Conservation (phyloP, 2,329 filamentous ascomycete species). For the Pseudogymnoascus sp. region DNA sequence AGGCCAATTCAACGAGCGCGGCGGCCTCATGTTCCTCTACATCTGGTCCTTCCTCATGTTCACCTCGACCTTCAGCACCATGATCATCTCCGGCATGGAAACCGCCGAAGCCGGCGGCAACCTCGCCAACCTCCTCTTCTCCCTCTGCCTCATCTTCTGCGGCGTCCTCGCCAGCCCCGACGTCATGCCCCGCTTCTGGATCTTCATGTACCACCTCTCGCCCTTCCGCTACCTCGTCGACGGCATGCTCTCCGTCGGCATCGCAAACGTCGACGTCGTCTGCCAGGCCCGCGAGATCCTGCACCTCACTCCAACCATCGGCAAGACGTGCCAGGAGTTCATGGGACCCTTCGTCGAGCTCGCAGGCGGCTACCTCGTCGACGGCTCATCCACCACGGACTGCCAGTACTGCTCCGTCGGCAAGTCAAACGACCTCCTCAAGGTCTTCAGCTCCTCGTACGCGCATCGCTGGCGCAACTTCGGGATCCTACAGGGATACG, state of each 20-base stretch:
- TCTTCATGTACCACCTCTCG: conserved; percentile 55
- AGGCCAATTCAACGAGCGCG: conserved; percentile 57
- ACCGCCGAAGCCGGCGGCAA: conserved; percentile 69
- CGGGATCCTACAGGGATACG: conserved; percentile 51
- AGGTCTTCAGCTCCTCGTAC: conserved; percentile 44
- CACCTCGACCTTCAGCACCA: conserved; percentile 70
- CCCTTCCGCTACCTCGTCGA: conserved; percentile 61
- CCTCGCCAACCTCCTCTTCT: conserved; percentile 68
- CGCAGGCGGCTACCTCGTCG: conserved; percentile 46
- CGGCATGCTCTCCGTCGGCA: conserved; percentile 60
- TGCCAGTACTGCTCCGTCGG: conserved; percentile 50
- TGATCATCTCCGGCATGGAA: conserved; percentile 69
- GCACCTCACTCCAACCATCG: conserved; percentile 51
- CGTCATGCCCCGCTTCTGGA: conserved; percentile 66
- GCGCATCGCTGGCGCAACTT: conserved; percentile 60
- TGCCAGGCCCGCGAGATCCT: conserved; percentile 66
- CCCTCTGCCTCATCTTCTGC: conserved; percentile 66
- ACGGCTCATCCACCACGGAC: conserved; percentile 37
- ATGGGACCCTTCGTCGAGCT: conserved; percentile 41
- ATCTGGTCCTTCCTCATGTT: conserved; percentile 70
- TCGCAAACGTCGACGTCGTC: conserved; percentile 56
- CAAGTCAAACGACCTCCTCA: conserved; percentile 46
- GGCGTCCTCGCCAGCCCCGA: conserved; percentile 60
- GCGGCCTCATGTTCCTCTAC: conserved; percentile 71
- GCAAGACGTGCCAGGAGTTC: conserved; percentile 54